A percentile compares a stretch with the other conserved stretches of the same genome.
Conservation (phyloP, 495 filamentous ascomycete genomes). For the Talaromyces stipitatus region DNA sequence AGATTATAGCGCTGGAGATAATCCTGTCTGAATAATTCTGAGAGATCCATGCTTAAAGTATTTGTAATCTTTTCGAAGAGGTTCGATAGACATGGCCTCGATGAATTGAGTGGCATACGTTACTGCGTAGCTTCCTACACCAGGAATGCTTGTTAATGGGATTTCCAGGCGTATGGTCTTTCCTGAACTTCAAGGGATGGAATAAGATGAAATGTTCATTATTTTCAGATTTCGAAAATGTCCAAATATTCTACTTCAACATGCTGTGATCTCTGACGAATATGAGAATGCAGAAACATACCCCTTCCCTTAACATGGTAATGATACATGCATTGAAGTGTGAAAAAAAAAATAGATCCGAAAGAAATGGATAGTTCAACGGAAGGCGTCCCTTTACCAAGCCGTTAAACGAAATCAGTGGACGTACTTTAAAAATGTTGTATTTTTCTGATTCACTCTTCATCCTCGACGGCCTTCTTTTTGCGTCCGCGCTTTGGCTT, state of each 20-base stretch:
- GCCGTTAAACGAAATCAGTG: not conserved
- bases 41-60: too few relatives aligned
- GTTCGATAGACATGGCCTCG: not conserved
- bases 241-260: not conserved
- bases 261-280: not conserved
- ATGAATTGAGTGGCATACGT: not conserved
- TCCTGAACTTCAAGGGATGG: not conserved
- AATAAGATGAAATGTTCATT: not conserved
- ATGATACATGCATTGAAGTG: not conserved
- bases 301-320: not conserved
- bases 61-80: not conserved
- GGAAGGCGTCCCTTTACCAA: not conserved
- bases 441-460: not conserved
- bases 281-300: not conserved
- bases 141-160: too few relatives aligned
- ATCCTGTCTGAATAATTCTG: too few relatives aligned
- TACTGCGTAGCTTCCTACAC: not conserved
- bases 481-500: conserved; percentile 24
- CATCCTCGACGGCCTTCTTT: conserved; percentile 18
- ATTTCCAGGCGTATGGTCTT: too few relatives aligned
- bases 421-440: not conserved
- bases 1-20: too few relatives aligned
- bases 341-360: not conserved
- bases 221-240: not conserved
- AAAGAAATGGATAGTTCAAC: not conserved